Base-by-base conservation (phyloP, 2,329 filamentous ascomycete genomes). In the Eutypella sp. region DNA sequence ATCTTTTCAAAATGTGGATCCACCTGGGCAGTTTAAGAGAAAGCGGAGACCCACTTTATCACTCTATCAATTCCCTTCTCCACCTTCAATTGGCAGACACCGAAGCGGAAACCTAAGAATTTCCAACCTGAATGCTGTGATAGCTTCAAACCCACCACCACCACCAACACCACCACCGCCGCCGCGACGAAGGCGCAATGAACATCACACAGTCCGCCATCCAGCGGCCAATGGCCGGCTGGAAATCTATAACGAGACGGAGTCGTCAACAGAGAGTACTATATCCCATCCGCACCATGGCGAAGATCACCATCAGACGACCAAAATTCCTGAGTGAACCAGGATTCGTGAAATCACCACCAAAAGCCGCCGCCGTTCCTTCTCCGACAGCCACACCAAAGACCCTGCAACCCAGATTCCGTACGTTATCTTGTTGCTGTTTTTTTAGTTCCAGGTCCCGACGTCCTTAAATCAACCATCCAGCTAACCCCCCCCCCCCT, bases 161-260 rank as follows among this genome's bases (percentile, higher is more conserved):
- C 25, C 7, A 29, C 25, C 25, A 29, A 29, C 29, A 33, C 6
- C 29, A 45, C 6, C 34, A 41, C 37, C 36, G 41, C 53, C 6
- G n/a, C n/a, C n/a, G n/a, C n/a, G n/a, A n/a, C n/a, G n/a, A n/a
- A n/a, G n/a, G n/a, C n/a, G 55, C 46, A 53, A 80, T 76, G 73
- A 89, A 88, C 75, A 74, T 88, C 75, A 74, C 78, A 55, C 73
- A 79, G 54, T 68, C 76, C 49, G 60, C 76, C 60, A 69, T 79
- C 68, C 82, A 85, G 78, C 85, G 86, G 51, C 67, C 87, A 33
- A n/a, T n/a, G 61, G 79, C 81, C 74, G 84, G 81, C 68, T 80
- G 87, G 63, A 87, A 86, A 68, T 72, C 79, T 24, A 69, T 80
- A 31, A 62, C 89, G 57, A 74, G 83, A 52, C 75, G 79, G 60